Evolutionary conservation across 2,329 filamentous ascomycete species (phyloP).

Genomic region (Botrytis hyacinthi): DNA sequence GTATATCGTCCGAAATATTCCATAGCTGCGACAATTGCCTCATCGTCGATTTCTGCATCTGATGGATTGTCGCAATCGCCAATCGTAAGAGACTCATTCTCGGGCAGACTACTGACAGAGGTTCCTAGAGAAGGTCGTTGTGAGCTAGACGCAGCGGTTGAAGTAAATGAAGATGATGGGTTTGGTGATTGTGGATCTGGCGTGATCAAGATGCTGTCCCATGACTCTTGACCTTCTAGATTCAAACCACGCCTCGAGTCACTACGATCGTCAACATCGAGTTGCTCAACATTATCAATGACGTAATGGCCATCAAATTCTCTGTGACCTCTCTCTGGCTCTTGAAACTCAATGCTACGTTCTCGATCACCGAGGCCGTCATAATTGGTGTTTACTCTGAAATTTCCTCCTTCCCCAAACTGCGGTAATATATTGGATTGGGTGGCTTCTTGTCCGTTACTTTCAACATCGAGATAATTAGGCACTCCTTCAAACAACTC

Average conservation of each 20-base stretch:
- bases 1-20: neutral
- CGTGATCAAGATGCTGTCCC: constrained; percentile 80
- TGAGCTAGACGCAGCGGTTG: constrained; percentile 32
- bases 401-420: neutral
- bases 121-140: constrained; percentile 32
- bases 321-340: neutral
- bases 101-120: constrained; percentile 34
- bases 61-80: constrained; percentile 33
- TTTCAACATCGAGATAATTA: neutral
- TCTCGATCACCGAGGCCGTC: constrained; percentile 14
- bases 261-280: constrained; percentile 67
- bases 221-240: constrained; percentile 61
- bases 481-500: neutral
- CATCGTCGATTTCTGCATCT: neutral
- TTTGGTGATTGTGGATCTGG: constrained; percentile 80
- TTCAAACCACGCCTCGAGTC: constrained; percentile 83
- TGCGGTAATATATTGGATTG: neutral
- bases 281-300: constrained; percentile 27
- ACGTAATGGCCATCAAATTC: neutral
- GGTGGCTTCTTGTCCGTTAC: neutral
- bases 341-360: neutral
- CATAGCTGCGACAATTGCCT: neutral
- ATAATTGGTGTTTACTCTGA: neutral
- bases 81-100: constrained; percentile 23
- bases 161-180: constrained; percentile 71